Conservation (phyloP, 2,329 filamentous ascomycete species). For the Penicillium sp. region DNA sequence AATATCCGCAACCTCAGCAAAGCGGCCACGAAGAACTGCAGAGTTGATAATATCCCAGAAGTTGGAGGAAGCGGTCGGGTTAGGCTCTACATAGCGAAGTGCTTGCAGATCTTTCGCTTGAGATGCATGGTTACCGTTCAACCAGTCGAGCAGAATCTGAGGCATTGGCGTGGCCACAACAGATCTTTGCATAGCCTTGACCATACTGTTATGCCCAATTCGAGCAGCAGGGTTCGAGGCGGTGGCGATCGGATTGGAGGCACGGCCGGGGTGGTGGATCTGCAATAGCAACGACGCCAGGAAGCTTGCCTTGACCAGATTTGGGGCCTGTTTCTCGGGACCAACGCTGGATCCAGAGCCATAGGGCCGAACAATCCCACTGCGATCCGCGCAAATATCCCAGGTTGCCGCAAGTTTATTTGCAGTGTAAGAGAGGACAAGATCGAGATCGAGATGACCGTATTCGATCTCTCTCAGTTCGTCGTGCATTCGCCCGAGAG, state of each 20-base stretch:
- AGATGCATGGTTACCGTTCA: constrained; percentile 67
- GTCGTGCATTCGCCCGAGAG: constrained; percentile 61
- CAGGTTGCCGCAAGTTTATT: constrained; percentile 35
- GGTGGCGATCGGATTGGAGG: constrained; percentile 20
- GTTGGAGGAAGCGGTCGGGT: constrained; percentile 67
- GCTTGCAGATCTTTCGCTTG: constrained; percentile 63
- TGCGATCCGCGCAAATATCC: constrained; percentile 33
- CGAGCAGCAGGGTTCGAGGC: constrained; percentile 23
- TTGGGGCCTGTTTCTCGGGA: constrained; percentile 55
- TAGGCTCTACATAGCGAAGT: constrained; percentile 60
- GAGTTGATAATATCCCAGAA: constrained; percentile 85
- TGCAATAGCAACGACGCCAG: constrained; percentile 72
- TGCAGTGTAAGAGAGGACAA: constrained; percentile 31
- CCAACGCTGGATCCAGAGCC: constrained; percentile 57
- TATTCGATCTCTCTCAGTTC: constrained; percentile 33
- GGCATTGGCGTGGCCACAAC: constrained; percentile 54
- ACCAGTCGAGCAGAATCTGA: constrained; percentile 76
- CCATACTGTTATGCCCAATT: constrained; percentile 27
- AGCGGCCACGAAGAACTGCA: constrained; percentile 68
- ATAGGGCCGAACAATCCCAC: constrained; percentile 35
- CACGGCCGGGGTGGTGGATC: constrained; percentile 65
- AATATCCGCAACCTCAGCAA: constrained; percentile 61
- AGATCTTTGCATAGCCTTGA: constrained; percentile 24
- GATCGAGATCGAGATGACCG: constrained; percentile 29
- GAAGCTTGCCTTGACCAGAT: constrained; percentile 71